Conservation (phyloP, 768 basidiomycete genomes). For the Daedaleopsis sinensis region DNA sequence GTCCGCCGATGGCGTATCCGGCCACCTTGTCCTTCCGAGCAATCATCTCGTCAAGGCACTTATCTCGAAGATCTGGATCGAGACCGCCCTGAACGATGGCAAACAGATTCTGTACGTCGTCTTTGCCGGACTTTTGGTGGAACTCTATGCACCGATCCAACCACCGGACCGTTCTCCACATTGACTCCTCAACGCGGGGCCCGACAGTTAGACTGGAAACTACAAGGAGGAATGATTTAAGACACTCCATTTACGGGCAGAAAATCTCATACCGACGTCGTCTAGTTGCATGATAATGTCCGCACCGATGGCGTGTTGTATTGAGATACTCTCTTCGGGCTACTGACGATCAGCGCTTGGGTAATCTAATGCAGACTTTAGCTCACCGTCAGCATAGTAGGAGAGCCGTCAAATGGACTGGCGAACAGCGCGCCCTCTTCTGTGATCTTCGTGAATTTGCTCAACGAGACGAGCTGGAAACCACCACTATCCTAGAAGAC, state of each 20-base stretch:
- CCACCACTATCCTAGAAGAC: conserved; percentile 78
- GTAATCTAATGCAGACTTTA: neutral
- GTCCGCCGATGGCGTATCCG: conserved; percentile 90
- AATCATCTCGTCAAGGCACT: conserved; percentile 83
- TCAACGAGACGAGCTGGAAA: conserved; percentile 84
- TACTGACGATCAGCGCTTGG: conserved; percentile 29
- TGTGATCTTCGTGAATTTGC: conserved; percentile 83
- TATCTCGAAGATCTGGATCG: conserved; percentile 67
- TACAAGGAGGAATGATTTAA: conserved; percentile 24
- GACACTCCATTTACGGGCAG: conserved; percentile 5
- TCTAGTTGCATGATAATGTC: conserved; percentile 97
- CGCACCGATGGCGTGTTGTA: conserved; percentile 88
- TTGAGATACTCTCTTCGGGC: conserved; percentile 91
- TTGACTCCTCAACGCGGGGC: conserved; percentile 83
- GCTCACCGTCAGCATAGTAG: conserved; percentile 84
- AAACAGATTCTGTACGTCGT: conserved; percentile 78
- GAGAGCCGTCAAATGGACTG: conserved; percentile 85
- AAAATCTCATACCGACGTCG: conserved; percentile 70
- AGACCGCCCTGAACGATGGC: conserved; percentile 93
- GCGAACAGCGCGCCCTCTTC: conserved; percentile 88
- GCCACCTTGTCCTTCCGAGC: conserved; percentile 73
- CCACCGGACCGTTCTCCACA: conserved; percentile 88
- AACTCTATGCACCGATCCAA: conserved; percentile 84
- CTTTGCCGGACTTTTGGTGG: conserved; percentile 70
- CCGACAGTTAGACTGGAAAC: conserved; percentile 83